Base-by-base conservation (phyloP, 768 basidiomycete species). In the Termitomyces sp. region DNA sequence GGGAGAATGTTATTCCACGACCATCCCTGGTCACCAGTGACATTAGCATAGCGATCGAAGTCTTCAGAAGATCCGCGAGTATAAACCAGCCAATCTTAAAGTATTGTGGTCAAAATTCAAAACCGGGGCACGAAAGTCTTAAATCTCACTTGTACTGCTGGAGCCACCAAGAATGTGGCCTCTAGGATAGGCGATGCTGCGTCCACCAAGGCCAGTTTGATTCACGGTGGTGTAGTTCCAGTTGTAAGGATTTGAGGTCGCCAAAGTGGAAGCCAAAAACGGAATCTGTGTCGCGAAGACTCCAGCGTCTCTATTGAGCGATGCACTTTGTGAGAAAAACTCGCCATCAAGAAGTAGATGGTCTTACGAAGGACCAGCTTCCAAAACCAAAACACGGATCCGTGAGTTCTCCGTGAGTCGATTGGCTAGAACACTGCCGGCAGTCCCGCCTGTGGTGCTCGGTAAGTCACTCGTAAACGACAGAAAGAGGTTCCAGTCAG, bases 11-110 rank as follows among this genome's bases (percentile, higher is more conserved):
- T 53, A 19, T 67, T 54, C 71, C 71, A 72, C 19, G 69, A 67
- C 72, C 71, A 73, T 3, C 69, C 68, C 17, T 55, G 29, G 45
- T 73, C 71, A 6, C 65, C 67, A 5, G 70, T 66, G 2, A 68
- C 53, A 2, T 27, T 44, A 10, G 72, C 71, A 23, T 61, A 69
- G 17, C 62, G 61, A 47, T 73, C 59, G 17, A 58, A 73, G 37
- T 73, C 72, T 17, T 69, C 68, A 7, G 57, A 34, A 2, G 68
- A 61, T 9, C 71, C 69, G 25, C 70, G 64, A 21, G 62, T 66
- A 53, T 67, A 71, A 5, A 56, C 57, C 25, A 62, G 40, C 41
- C 54, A 56, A 41, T 59, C 57, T 62, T 17, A n/a, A n/a, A 34
- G 17, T 12, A 12, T 35, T 5, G 5, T 8, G 44, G 17, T 55